Evolutionary conservation across 345 rosid species (phyloP).

Genomic region (Boechera retrofracta): DNA sequence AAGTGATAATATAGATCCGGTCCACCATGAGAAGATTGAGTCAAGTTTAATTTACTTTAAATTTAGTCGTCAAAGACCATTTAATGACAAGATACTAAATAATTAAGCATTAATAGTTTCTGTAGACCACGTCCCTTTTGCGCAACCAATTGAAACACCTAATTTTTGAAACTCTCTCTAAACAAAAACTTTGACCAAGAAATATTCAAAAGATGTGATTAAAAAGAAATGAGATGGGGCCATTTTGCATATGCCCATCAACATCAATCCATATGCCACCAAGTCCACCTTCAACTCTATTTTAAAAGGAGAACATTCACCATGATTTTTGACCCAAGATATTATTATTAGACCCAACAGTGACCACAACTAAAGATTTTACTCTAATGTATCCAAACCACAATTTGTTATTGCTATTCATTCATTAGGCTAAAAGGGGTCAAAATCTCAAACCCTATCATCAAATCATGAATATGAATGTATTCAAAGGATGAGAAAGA

Average conservation of each 20-base stretch:
- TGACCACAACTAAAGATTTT: slow-evolving; percentile 9
- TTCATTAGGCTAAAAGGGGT: slow-evolving; percentile 25
- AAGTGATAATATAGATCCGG: slow-evolving; percentile 40
- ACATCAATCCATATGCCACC: slow-evolving; percentile 15
- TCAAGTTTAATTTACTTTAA: slow-evolving; percentile 36
- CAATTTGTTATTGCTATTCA: not conserved
- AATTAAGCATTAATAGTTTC: slow-evolving; percentile 1
- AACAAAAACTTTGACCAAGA: slow-evolving; percentile 38
- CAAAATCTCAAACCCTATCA: slow-evolving; percentile 8
- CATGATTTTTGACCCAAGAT: slow-evolving; percentile 11
- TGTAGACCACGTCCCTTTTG: slow-evolving; percentile 34
- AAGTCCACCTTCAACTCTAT: slow-evolving; percentile 23
- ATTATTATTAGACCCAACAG: not conserved
- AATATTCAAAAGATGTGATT: not conserved
- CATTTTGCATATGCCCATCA: slow-evolving; percentile 29
- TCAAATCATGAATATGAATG: slow-evolving; percentile 18
- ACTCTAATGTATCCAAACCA: not conserved
- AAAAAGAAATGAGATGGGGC: slow-evolving; percentile 1
- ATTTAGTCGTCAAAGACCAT: slow-evolving; percentile 31
- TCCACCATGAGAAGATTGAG: slow-evolving; percentile 40
- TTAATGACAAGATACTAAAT: not conserved
- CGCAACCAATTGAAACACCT: slow-evolving; percentile 15
- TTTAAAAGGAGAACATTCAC: not conserved
- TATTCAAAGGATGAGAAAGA: slow-evolving; percentile 2
- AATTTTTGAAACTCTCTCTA: slow-evolving; percentile 15